Evolutionary conservation across 257 asterid genomes (phyloP).

Genomic region (Verbena officinalis): DNA sequence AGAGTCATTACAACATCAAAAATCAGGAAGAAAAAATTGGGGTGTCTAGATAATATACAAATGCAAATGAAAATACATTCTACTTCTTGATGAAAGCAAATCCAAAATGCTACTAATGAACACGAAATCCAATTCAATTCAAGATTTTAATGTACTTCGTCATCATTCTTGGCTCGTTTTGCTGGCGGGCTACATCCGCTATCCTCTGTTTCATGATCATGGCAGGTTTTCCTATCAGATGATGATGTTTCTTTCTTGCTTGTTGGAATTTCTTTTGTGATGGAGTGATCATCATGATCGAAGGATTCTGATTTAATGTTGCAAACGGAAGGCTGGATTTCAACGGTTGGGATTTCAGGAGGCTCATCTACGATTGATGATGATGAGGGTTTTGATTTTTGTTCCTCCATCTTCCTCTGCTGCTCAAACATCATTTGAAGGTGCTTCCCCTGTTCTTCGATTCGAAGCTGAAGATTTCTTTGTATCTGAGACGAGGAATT

Average conservation of each 20-base stretch:
- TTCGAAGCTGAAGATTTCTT: constrained; percentile 84
- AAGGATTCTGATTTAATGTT: constrained; percentile 36
- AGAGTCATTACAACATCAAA: constrained; percentile 1
- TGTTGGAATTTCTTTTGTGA: constrained; percentile 24
- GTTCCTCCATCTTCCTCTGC: constrained; percentile 71
- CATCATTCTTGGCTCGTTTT: constrained; percentile 53
- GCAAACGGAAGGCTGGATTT: constrained; percentile 32
- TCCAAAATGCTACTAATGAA: constrained; percentile 9
- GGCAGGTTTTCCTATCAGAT: constrained; percentile 32
- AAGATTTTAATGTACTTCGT: constrained; percentile 39
- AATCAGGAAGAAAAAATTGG: not conserved
- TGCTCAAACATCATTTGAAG: constrained; percentile 78
- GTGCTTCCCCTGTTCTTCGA: constrained; percentile 89
- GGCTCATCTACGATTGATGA: constrained; percentile 42
- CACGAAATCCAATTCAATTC: constrained; percentile 21
- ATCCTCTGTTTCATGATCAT: constrained; percentile 34
- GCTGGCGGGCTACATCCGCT: constrained; percentile 33
- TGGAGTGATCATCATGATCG: constrained; percentile 31
- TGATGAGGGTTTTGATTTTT: constrained; percentile 44
- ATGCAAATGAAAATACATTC: constrained; percentile 14
- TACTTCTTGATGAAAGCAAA: constrained; percentile 21
- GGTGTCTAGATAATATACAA: constrained; percentile 14
- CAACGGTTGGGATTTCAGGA: constrained; percentile 20
- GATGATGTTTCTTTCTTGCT: constrained; percentile 29
- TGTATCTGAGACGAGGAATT: constrained; percentile 57